These are phyloP conservation scores for Termitomyces sp. DNA, from an alignment of 768 basidiomycete species.

Conservation along the genomic window DNA sequence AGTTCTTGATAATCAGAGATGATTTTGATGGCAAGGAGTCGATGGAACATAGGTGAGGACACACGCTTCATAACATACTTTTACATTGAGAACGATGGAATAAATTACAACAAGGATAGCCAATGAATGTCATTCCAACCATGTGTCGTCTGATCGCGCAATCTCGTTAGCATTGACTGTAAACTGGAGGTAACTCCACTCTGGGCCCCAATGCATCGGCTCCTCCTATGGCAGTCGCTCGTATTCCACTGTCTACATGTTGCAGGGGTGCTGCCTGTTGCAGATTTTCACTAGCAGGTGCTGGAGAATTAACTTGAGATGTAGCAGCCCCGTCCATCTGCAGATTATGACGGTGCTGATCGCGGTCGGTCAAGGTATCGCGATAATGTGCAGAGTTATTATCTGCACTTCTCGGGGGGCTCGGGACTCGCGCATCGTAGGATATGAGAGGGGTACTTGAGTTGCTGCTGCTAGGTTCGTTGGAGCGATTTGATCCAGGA, in stretches of 20 bases:
- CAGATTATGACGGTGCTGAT: not conserved
- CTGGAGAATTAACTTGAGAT: not conserved
- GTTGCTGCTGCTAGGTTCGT: slow-evolving; percentile 6
- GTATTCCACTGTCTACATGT: slow-evolving; percentile 5
- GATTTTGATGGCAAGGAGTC: not conserved
- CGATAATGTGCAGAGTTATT: not conserved
- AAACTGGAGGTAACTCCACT: slow-evolving; percentile 8
- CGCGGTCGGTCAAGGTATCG: not conserved
- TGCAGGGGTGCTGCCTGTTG: not conserved
- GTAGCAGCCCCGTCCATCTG: not conserved
- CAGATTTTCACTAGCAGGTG: not conserved
- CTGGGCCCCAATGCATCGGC: not conserved
- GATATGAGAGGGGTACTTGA: slow-evolving; percentile 1
- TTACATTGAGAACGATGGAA: not conserved
- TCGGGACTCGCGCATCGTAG: slow-evolving; percentile 2
- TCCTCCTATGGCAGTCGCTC: not conserved
- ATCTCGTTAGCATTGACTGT: slow-evolving; percentile 3
- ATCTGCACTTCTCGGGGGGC: not conserved
- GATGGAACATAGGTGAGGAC: not conserved
- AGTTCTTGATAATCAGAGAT: not conserved
- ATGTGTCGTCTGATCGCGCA: not conserved
- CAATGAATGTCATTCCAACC: not conserved
- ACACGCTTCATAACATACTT: not conserved
- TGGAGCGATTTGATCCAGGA: slow-evolving; percentile 4
- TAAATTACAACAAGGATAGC: not conserved